Evolutionary conservation across 768 basidiomycete species (phyloP).

Genomic region (Pleurotus cornucopiae): DNA sequence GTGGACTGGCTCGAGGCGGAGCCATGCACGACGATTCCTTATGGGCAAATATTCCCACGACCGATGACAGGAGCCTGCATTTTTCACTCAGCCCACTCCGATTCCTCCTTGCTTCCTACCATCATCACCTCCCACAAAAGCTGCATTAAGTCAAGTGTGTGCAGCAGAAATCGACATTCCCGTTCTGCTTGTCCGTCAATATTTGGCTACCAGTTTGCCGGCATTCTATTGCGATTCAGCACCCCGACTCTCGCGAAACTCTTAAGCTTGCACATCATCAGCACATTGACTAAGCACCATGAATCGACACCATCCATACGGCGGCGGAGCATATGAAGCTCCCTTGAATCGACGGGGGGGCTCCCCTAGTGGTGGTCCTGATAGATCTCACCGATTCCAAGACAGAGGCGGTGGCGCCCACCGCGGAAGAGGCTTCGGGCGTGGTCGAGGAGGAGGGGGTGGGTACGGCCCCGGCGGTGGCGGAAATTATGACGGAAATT

Average conservation of each 20-base stretch:
- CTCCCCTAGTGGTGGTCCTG: slow-evolving; percentile 62
- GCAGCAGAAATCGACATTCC: slow-evolving; percentile 7
- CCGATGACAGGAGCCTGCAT: background rate
- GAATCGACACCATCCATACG: slow-evolving; percentile 91
- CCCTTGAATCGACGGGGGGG: slow-evolving; percentile 56
- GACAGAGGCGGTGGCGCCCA: slow-evolving; percentile 52
- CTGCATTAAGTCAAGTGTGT: slow-evolving; percentile 11
- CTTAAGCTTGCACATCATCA: slow-evolving; percentile 9
- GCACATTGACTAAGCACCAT: slow-evolving; percentile 34
- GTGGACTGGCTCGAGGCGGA: slow-evolving; percentile 19
- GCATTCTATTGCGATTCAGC: background rate
- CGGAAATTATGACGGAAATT: slow-evolving; percentile 50
- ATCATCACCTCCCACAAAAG: slow-evolving; percentile 25
- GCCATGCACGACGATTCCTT: slow-evolving; percentile 20
- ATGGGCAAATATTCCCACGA: slow-evolving; percentile 19
- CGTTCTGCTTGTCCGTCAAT: background rate
- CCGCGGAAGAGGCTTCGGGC: slow-evolving; percentile 42
- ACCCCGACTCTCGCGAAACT: background rate
- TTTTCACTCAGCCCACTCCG: slow-evolving; percentile 16
- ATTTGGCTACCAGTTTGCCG: background rate
- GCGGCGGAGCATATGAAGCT: slow-evolving; percentile 52
- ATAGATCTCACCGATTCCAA: slow-evolving; percentile 60
- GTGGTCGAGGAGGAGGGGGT: slow-evolving; percentile 51
- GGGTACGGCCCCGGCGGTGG: slow-evolving; percentile 35
- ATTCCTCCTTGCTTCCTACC: slow-evolving; percentile 26